A percentile compares a stretch with the other conserved stretches of the same genome.
Conservation (phyloP, 768 basidiomycete genomes). For the Russula earlei region DNA sequence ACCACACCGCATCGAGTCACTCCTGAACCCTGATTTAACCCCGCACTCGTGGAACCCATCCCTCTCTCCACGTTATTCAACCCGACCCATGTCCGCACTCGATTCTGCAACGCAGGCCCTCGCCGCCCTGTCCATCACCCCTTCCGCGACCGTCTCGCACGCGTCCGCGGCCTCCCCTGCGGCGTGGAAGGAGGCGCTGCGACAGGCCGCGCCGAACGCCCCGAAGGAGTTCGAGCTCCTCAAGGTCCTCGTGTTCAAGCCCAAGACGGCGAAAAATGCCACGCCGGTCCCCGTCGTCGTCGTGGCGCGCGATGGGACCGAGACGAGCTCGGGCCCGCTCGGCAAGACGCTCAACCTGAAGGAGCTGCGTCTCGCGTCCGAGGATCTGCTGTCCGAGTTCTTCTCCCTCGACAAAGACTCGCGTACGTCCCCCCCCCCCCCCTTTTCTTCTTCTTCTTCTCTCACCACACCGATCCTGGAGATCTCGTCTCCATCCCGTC, state of each 20-base stretch:
- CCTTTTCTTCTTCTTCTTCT: not conserved
- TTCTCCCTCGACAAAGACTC: slow-evolving; percentile 81
- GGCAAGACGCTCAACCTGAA: slow-evolving; percentile 77
- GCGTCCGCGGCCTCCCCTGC: slow-evolving; percentile 56
- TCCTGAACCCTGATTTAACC: not conserved
- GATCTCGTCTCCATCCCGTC: too few relatives aligned
- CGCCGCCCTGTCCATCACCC: slow-evolving; percentile 45
- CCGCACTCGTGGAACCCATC: not conserved
- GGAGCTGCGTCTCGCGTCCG: slow-evolving; percentile 77
- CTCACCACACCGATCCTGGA: too few relatives aligned
- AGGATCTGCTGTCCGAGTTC: slow-evolving; percentile 80
- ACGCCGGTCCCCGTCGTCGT: slow-evolving; percentile 79
- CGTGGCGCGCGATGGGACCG: slow-evolving; percentile 77
- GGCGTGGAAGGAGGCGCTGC: slow-evolving; percentile 69
- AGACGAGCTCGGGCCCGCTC: slow-evolving; percentile 67
- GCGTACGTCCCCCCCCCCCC: slow-evolving; percentile 40
- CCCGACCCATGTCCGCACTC: slow-evolving; percentile 30
- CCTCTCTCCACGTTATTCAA: not conserved
- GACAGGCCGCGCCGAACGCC: slow-evolving; percentile 37
- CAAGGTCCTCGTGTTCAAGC: slow-evolving; percentile 92
- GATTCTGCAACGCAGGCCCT: slow-evolving; percentile 34
- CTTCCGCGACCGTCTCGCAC: slow-evolving; percentile 47
- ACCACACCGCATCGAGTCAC: slow-evolving; percentile 20
- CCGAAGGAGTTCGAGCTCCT: slow-evolving; percentile 61
- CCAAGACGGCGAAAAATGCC: slow-evolving; percentile 88